Conservation (phyloP, 2,329 filamentous ascomycete genomes). For the Colletotrichum karsti region DNA sequence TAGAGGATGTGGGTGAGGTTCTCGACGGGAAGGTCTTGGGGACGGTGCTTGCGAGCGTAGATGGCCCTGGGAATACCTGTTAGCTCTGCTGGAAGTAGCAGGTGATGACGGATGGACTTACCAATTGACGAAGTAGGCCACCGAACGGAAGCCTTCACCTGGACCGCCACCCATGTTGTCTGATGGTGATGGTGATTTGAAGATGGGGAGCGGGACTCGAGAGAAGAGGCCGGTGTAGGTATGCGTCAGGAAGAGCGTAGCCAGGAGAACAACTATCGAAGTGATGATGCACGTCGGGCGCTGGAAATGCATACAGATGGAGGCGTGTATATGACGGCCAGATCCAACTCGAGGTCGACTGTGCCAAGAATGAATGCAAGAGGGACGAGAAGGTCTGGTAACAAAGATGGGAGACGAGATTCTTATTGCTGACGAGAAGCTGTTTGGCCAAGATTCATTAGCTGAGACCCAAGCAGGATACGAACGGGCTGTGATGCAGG, state of each 20-base stretch:
- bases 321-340: neutral
- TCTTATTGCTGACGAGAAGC: conserved; percentile 11
- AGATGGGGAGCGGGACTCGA: conserved; percentile 1
- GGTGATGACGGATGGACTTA: conserved; percentile 25
- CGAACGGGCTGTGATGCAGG: neutral
- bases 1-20: conserved; percentile 92
- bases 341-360: neutral
- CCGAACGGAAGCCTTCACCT: conserved; percentile 65
- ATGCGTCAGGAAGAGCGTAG: conserved; percentile 30
- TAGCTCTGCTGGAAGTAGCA: neutral
- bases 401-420: neutral
- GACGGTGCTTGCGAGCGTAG: conserved; percentile 85
- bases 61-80: conserved; percentile 66
- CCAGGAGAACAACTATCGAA: conserved; percentile 32
- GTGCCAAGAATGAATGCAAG: neutral
- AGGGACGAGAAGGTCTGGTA: neutral
- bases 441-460: neutral
- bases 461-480: neutral
- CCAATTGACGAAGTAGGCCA: conserved; percentile 82
- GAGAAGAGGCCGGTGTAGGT: conserved; percentile 30
- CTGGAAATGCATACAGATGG: conserved; percentile 22
- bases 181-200: conserved; percentile 13
- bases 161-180: conserved; percentile 53
- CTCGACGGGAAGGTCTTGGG: conserved; percentile 81
- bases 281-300: conserved; percentile 21